A percentile compares a stretch with the other conserved stretches of the same genome.
Evolutionary conservation across 2,329 filamentous ascomycete species (phyloP).

Genomic region (Penicillium brevicompactum): DNA sequence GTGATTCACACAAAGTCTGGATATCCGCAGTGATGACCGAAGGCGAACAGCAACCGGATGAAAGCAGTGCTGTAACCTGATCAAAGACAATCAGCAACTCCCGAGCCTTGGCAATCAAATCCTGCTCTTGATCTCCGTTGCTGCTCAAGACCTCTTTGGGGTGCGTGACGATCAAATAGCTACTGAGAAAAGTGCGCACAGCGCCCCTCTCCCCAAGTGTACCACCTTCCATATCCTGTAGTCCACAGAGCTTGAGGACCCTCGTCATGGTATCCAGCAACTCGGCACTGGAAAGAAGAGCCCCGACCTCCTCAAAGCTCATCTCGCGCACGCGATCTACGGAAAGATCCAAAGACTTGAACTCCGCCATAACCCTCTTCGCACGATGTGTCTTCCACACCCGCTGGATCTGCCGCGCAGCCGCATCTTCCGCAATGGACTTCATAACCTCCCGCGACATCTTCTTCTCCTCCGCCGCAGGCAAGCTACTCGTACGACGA

Average conservation of each 20-base stretch:
- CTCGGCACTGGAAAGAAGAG: conserved; percentile 55
- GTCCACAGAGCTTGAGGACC: conserved; percentile 58
- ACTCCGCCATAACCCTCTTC: conserved; percentile 53
- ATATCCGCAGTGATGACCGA: conserved; percentile 49
- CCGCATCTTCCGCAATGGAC: conserved; percentile 53
- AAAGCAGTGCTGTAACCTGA: conserved; percentile 53
- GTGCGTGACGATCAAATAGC: conserved; percentile 64
- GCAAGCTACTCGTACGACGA: conserved; percentile 54
- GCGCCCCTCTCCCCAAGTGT: conserved; percentile 52
- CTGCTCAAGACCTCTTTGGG: conserved; percentile 62
- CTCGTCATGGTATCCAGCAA: conserved; percentile 57
- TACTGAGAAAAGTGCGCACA: conserved; percentile 64
- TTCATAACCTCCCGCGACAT: conserved; percentile 36
- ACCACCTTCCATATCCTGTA: conserved; percentile 55
- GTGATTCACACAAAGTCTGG: conserved; percentile 56
- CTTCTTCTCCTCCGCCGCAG: conserved; percentile 48
- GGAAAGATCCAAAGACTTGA: conserved; percentile 55
- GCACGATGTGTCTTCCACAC: conserved; percentile 58
- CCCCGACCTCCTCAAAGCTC: conserved; percentile 62
- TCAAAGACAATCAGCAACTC: conserved; percentile 62
- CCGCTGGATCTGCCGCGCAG: conserved; percentile 60
- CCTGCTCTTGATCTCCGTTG: conserved; percentile 63
- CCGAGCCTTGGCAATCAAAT: conserved; percentile 62
- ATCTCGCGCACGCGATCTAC: conserved; percentile 55
- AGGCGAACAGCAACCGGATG: conserved; percentile 42